A percentile compares a stretch with the other conserved stretches of the same genome.
Evolutionary conservation across 2,329 filamentous ascomycete genomes (phyloP).

Genomic region (Amylocarpus encephaloides): DNA sequence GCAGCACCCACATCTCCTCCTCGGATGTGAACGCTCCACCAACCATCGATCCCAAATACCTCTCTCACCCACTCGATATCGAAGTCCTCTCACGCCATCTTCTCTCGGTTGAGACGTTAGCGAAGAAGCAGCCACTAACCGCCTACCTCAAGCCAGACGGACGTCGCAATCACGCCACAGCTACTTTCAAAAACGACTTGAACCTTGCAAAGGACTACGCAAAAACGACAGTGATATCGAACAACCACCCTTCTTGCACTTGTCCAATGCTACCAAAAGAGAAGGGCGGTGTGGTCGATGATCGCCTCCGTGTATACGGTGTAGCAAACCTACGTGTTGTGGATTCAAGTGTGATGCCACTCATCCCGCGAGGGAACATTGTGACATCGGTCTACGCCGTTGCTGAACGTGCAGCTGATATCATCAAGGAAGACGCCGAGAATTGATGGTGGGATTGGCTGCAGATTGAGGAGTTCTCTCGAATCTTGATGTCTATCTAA

Average conservation of each 20-base stretch:
- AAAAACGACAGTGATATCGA: not conserved
- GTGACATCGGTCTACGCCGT: not conserved
- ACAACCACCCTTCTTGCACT: conserved; percentile 38
- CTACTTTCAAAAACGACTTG: not conserved
- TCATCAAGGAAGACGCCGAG: conserved; percentile 1
- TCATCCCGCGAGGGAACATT: conserved; percentile 41
- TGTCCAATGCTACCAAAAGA: conserved; percentile 45
- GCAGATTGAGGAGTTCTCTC: not conserved
- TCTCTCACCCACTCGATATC: conserved; percentile 39
- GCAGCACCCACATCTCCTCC: conserved; percentile 36
- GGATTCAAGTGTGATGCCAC: conserved; percentile 49
- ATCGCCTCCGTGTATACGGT: conserved; percentile 44
- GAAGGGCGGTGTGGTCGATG: conserved; percentile 46
- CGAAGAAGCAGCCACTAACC: not conserved
- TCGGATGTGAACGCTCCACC: conserved; percentile 32
- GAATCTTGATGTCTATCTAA: too few relatives aligned
- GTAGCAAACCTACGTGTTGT: conserved; percentile 46
- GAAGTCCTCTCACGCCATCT: conserved; percentile 29
- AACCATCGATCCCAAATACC: conserved; percentile 37
- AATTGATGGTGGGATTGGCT: not conserved
- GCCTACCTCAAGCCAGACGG: conserved; percentile 34
- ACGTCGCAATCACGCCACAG: conserved; percentile 33
- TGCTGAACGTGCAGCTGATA: conserved; percentile 1
- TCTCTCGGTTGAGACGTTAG: conserved; percentile 6
- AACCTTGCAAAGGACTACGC: not conserved